Base-by-base conservation (phyloP, 768 basidiomycete species). In the Coprinopsis marcescibilis region DNA sequence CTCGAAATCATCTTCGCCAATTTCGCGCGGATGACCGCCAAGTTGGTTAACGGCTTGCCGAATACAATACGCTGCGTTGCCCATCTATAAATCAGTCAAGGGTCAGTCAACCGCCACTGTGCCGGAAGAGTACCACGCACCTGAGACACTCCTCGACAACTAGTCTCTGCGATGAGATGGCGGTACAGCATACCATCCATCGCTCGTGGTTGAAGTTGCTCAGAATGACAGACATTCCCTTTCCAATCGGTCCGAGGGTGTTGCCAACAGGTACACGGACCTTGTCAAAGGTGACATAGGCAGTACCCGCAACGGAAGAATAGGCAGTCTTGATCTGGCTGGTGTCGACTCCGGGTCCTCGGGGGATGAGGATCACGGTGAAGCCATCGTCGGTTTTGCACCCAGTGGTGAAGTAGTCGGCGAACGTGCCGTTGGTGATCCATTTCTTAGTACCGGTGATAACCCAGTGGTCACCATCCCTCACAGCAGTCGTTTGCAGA, bases 361-460 rank as follows among this genome's bases (percentile, higher is more conserved):
- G 77, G 30, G 81, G 78, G 48, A 92, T 78, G 30, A 91, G 72
- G 33, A 92, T 77, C 39, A 89, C 86, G 13, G 83, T 78, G 52
- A 83, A 85, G 15, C 87, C 87, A 36, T 73, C 73, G 81, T 86
- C 80, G 17, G 86, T 88, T 57, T 68, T 76, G 65, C 85, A 88
- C 1, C 79, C 77, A 4, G 86, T 88, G 0, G 87, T 88, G 62
- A 91, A 90, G 59, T 85, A 89, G 66, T 93, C 88, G 6, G 83
- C 78, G 60, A 89, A 88, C 15, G 76, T 81, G 47, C 91, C 86
- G 55, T 93, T 93, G 34, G 89, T 90, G 51, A 92, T 91, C 89
- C 89, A 93, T 89, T 95, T 95, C 66, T 97, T 97, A 4, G 91
- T 93, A 14, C 95, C 95, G 33, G 83, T 89, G 52, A 97, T 83